These are phyloP conservation scores for Haplosporangium sp. DNA, from an alignment of 371 early-diverging fungal species.

Conservation along the genomic window DNA sequence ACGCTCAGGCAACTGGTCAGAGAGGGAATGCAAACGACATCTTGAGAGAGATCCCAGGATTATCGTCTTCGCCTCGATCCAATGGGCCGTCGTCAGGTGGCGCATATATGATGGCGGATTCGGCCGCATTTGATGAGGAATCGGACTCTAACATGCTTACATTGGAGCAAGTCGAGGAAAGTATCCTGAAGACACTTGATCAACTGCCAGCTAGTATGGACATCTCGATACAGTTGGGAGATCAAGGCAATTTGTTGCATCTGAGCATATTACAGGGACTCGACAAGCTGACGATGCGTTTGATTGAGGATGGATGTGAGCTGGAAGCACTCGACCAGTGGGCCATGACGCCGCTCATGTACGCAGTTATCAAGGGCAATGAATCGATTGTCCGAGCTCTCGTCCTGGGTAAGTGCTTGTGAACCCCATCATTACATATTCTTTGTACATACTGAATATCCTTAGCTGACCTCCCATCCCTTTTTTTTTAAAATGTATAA, in stretches of 20 bases:
- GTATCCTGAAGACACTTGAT: conserved; percentile 29
- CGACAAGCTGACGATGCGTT: conserved; percentile 15
- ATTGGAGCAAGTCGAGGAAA: conserved; percentile 25
- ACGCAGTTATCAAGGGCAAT: conserved; percentile 41
- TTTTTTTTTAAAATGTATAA: not conserved
- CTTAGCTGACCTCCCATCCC: not conserved
- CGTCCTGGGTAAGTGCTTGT: conserved; percentile 24
- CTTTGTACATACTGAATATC: too few species aligned
- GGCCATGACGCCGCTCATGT: conserved; percentile 50
- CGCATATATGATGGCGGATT: conserved; percentile 6
- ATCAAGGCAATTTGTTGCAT: conserved; percentile 41
- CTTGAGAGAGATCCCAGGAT: conserved; percentile 30
- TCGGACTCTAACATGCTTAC: conserved; percentile 10
- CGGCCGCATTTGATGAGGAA: not conserved
- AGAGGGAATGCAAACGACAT: conserved; percentile 34
- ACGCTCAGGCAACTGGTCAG: conserved; percentile 39
- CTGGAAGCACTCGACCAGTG: conserved; percentile 33
- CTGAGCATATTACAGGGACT: conserved; percentile 34
- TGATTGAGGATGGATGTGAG: conserved; percentile 43
- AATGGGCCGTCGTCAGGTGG: not conserved
- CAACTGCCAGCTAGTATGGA: conserved; percentile 31
- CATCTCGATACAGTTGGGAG: conserved; percentile 31
- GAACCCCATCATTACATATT: not conserved
- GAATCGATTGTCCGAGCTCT: conserved; percentile 22
- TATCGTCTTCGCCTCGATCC: conserved; percentile 1